These are phyloP conservation scores for Xylaria digitata DNA, from an alignment of 2,329 filamentous ascomycete species.

Conservation along the genomic window DNA sequence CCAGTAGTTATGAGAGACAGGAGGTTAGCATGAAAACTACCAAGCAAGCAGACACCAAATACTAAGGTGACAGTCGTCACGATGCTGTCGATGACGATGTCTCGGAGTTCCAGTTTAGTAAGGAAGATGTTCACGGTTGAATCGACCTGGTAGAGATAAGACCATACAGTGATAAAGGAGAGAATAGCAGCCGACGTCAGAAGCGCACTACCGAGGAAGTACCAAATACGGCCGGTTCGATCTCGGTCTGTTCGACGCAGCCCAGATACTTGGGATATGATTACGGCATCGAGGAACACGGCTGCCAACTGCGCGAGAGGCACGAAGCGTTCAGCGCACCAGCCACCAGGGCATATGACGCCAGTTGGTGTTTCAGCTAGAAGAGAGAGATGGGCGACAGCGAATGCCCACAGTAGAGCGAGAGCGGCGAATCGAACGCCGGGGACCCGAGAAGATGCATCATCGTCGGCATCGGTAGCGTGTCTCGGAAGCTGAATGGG, in stretches of 20 bases:
- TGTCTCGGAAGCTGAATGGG: slow-evolving; percentile 43
- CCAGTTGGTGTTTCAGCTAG: slow-evolving; percentile 45
- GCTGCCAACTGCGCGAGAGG: slow-evolving; percentile 48
- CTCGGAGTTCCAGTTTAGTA: slow-evolving; percentile 44
- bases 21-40: slow-evolving; percentile 44
- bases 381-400: slow-evolving; percentile 45
- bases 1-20: slow-evolving; percentile 46
- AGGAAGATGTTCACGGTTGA: slow-evolving; percentile 50
- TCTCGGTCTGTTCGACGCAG: slow-evolving; percentile 47
- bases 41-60: slow-evolving; percentile 46
- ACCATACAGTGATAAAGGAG: slow-evolving; percentile 46
- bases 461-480: slow-evolving; percentile 32
- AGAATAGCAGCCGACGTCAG: slow-evolving; percentile 44
- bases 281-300: slow-evolving; percentile 48
- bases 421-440: slow-evolving; percentile 41
- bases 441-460: slow-evolving; percentile 26
- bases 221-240: slow-evolving; percentile 41
- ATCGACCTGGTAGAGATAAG: slow-evolving; percentile 46
- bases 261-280: slow-evolving; percentile 47
- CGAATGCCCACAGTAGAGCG: slow-evolving; percentile 51
- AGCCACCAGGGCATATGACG: slow-evolving; percentile 49
- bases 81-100: slow-evolving; percentile 49
- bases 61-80: slow-evolving; percentile 43
- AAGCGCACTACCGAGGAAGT: slow-evolving; percentile 40
- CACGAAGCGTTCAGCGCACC: slow-evolving; percentile 45